Conservation (phyloP, 768 basidiomycete species). For the Chalciporus piperatus region DNA sequence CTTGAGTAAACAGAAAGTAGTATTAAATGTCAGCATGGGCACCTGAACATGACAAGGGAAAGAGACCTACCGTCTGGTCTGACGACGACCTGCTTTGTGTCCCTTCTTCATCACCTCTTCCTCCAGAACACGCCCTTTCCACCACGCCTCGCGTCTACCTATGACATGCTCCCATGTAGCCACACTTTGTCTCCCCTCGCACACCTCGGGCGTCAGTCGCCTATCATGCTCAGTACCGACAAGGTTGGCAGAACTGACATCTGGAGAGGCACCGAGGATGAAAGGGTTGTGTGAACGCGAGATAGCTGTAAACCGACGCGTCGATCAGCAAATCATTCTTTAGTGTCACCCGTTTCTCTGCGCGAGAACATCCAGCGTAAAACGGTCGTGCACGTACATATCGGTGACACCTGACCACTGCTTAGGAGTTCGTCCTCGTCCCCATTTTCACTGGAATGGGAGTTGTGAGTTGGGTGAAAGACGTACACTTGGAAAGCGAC, state of each 20-base stretch:
- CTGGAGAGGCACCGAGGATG: slow-evolving; percentile 29
- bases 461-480: background rate
- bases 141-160: slow-evolving; percentile 14
- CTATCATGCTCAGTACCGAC: slow-evolving; percentile 15
- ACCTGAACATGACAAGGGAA: background rate
- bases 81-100: slow-evolving; percentile 23
- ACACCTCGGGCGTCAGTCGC: background rate
- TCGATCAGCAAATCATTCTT: slow-evolving; percentile 6
- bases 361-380: background rate
- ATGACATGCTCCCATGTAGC: slow-evolving; percentile 32
- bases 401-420: slow-evolving; percentile 74
- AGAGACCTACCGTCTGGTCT: slow-evolving; percentile 19
- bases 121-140: slow-evolving; percentile 17
- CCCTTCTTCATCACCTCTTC: slow-evolving; percentile 10
- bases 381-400: slow-evolving; percentile 43
- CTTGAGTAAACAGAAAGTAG: slow-evolving; percentile 23
- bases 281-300: slow-evolving; percentile 22
- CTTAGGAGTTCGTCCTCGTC: slow-evolving; percentile 72
- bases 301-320: slow-evolving; percentile 16
- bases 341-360: background rate
- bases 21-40: slow-evolving; percentile 1
- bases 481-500: slow-evolving; percentile 1
- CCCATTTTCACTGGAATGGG: slow-evolving; percentile 20
- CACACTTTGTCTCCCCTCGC: slow-evolving; percentile 37
- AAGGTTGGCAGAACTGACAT: slow-evolving; percentile 28